Percentiles rank a stretch among this genome's conserved stretches.
Conservation (phyloP, 2,329 filamentous ascomycete genomes). For the Coleophoma cylindrospora region DNA sequence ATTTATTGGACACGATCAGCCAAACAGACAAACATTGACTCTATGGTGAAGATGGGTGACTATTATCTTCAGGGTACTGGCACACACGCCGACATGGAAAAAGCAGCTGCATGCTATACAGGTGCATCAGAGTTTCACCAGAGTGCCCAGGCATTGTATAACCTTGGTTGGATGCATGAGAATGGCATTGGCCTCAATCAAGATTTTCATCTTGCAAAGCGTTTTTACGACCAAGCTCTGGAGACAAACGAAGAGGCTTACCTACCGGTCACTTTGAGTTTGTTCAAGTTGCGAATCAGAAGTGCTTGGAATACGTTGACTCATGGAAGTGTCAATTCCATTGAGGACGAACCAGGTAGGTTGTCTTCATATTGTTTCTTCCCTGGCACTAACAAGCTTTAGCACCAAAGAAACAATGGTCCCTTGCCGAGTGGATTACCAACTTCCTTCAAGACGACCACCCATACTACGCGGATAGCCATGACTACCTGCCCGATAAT, state of each 20-base stretch:
- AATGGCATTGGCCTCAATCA: constrained; percentile 90
- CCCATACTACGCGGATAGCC: constrained; percentile 54
- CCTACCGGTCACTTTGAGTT: constrained; percentile 80
- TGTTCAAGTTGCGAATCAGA: constrained; percentile 77
- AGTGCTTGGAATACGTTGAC: constrained; percentile 95
- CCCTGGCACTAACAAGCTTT: not conserved
- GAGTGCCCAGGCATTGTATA: constrained; percentile 93
- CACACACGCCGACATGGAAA: constrained; percentile 65
- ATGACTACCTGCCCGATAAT: constrained; percentile 38
- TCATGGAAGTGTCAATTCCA: constrained; percentile 85
- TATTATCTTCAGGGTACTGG: constrained; percentile 88
- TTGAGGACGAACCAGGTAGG: constrained; percentile 82
- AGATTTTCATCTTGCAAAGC: constrained; percentile 94
- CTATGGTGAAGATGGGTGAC: constrained; percentile 96
- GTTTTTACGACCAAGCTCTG: constrained; percentile 89
- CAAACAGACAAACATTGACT: constrained; percentile 88
- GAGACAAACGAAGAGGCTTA: constrained; percentile 93
- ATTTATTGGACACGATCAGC: constrained; percentile 95
- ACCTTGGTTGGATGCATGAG: constrained; percentile 99
- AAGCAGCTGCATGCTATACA: constrained; percentile 89
- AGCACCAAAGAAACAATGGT: constrained; percentile 70
- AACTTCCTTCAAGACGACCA: constrained; percentile 72
- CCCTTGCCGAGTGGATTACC: constrained; percentile 78
- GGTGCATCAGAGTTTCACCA: constrained; percentile 87
- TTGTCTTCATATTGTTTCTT: constrained; percentile 3